These are phyloP conservation scores for Penicillium sp. DNA, from an alignment of 2,329 filamentous ascomycete genomes.

Conservation along the genomic window DNA sequence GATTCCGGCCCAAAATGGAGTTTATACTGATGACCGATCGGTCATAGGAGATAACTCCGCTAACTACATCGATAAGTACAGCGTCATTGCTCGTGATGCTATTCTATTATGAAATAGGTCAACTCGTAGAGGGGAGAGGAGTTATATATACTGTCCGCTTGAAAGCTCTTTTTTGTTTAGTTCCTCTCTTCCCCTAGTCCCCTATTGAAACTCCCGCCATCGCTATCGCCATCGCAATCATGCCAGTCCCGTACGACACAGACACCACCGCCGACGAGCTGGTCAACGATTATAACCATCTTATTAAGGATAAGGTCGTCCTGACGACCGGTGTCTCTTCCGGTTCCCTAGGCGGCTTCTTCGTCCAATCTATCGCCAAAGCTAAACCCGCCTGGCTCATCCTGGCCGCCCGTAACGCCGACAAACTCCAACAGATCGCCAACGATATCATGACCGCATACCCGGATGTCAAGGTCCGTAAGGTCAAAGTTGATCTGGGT, in stretches of 20 bases:
- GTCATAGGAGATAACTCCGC: not conserved
- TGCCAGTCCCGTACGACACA: slow-evolving; percentile 12
- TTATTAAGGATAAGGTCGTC: slow-evolving; percentile 32
- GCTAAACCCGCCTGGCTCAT: slow-evolving; percentile 37
- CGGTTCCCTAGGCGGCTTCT: slow-evolving; percentile 38
- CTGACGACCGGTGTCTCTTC: slow-evolving; percentile 45
- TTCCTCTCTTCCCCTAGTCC: not conserved
- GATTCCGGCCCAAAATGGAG: not conserved
- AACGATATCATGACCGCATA: slow-evolving; percentile 17
- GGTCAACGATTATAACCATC: slow-evolving; percentile 15
- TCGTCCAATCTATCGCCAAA: slow-evolving; percentile 36
- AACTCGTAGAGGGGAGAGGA: not conserved
- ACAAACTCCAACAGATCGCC: slow-evolving; percentile 35
- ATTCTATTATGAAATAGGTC: not conserved
- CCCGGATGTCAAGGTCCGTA: slow-evolving; percentile 23
- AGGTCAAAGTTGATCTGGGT: slow-evolving; percentile 32
- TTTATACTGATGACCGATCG: not conserved
- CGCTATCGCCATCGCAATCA: not conserved
- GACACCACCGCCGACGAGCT: slow-evolving; percentile 22
- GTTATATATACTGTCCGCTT: not conserved
- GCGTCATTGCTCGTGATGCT: not conserved
- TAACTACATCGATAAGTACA: not conserved
- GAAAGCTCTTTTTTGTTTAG: not conserved
- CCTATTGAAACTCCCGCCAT: not conserved
- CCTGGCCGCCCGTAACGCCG: slow-evolving; percentile 38